Conservation (phyloP, 208 protist species). For the Leishmania tropica region DNA sequence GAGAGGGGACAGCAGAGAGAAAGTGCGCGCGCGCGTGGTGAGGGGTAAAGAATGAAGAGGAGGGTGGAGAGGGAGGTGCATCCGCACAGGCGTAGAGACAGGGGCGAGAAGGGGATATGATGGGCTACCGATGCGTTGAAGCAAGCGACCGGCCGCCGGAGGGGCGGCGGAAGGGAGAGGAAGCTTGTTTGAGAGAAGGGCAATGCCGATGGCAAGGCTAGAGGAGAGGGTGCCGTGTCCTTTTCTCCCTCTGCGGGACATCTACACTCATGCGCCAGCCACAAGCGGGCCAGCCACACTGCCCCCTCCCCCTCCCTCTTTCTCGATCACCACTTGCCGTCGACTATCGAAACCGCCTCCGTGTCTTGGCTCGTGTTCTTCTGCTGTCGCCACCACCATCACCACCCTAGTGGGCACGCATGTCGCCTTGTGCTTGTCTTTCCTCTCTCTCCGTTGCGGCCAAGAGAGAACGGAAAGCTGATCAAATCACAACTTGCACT, state of each 20-base stretch:
- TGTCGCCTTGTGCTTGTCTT: not conserved
- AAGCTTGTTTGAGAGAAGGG: not conserved
- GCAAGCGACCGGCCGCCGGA: not conserved
- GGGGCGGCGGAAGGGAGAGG: not conserved
- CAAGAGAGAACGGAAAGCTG: not conserved
- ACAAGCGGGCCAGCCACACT: not conserved
- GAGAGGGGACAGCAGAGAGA: not conserved
- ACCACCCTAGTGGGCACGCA: not conserved
- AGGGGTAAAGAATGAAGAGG: not conserved
- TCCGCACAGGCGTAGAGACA: not conserved
- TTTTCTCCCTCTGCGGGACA: not conserved
- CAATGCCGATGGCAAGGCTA: not conserved
- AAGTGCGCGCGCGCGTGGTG: not conserved
- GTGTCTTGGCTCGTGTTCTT: not conserved
- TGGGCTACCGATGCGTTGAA: not conserved
- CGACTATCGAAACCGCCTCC: not conserved
- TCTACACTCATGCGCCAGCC: not conserved
- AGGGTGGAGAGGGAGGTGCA: not conserved
- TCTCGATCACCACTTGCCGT: not conserved
- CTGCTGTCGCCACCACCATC: not conserved
- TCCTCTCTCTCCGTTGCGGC: not conserved
- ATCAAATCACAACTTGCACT: not conserved
- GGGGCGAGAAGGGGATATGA: not conserved
- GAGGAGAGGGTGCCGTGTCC: conserved; percentile 1
- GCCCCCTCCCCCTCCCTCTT: not conserved